Conservation (phyloP, 441 rosid species). For the Pelargonium cotyledonis region DNA sequence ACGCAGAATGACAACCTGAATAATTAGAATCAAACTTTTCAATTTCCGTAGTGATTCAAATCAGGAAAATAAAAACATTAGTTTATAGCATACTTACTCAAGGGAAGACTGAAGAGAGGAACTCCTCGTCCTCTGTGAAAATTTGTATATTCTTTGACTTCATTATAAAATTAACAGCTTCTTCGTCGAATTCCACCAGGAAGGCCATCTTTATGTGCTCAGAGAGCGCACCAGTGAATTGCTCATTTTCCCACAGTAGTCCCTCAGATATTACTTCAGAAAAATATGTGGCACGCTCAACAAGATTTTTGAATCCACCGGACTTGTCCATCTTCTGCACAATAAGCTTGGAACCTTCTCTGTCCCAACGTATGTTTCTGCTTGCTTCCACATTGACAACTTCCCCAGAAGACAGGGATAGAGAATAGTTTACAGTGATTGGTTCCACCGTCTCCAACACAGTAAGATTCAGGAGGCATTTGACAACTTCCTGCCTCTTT, state of each 20-base stretch:
- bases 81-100: not conserved
- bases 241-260: constrained; percentile 54
- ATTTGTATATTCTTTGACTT: constrained; percentile 54
- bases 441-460: constrained; percentile 37
- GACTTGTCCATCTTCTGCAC: constrained; percentile 38
- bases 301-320: constrained; percentile 28
- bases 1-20: not conserved
- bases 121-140: constrained; percentile 49
- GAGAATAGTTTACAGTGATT: constrained; percentile 31
- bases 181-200: constrained; percentile 46
- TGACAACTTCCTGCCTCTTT: constrained; percentile 41
- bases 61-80: not conserved
- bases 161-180: constrained; percentile 48
- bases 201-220: constrained; percentile 56
- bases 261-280: constrained; percentile 51
- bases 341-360: constrained; percentile 35
- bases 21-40: not conserved
- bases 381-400: constrained; percentile 21
- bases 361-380: constrained; percentile 57
- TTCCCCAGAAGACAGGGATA: constrained; percentile 38
- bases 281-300: constrained; percentile 49
- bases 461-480: constrained; percentile 34
- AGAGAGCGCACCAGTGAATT: constrained; percentile 33
- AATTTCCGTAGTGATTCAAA: not conserved
- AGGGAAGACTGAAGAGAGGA: constrained; percentile 19